These are phyloP conservation scores for Pterula multifida DNA, from an alignment of 1,284 basidiomycete species.

Conservation along the genomic window DNA sequence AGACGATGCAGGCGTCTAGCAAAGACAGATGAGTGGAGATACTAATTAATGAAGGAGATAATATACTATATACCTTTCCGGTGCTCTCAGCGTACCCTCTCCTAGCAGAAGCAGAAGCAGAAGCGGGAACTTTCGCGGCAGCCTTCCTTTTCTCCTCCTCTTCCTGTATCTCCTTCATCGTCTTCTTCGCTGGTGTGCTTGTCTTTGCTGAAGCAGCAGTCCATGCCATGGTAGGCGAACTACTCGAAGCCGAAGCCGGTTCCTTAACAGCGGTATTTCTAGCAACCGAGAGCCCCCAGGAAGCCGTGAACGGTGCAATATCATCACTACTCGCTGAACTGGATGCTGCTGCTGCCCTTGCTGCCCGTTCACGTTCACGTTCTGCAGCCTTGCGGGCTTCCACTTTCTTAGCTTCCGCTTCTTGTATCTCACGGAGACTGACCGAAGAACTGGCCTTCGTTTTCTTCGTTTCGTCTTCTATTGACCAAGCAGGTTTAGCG, in stretches of 20 bases:
- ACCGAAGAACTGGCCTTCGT: constrained; percentile 34
- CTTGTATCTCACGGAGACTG: constrained; percentile 91
- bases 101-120: constrained; percentile 35
- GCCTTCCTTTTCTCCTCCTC: constrained; percentile 86
- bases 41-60: constrained; percentile 1
- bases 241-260: constrained; percentile 18
- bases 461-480: constrained; percentile 53
- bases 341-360: constrained; percentile 30
- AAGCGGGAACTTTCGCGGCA: constrained; percentile 47
- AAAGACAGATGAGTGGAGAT: too few species aligned
- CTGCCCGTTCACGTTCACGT: constrained; percentile 49
- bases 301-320: constrained; percentile 47
- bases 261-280: constrained; percentile 50
- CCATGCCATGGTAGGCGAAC: constrained; percentile 39
- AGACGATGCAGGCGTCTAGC: too few species aligned
- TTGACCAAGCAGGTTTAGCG: constrained; percentile 46
- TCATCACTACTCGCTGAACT: constrained; percentile 33
- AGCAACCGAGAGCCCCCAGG: constrained; percentile 72
- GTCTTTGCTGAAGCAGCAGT: constrained; percentile 45
- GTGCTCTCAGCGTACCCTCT: constrained; percentile 75
- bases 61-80: constrained; percentile 40
- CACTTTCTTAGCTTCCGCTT: constrained; percentile 76
- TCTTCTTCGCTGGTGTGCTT: constrained; percentile 46
- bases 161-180: constrained; percentile 97
- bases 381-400: constrained; percentile 65